phyloP scores from a whole-genome alignment of 1,139 yeast species.

The Hansenula sp. region DNA sequence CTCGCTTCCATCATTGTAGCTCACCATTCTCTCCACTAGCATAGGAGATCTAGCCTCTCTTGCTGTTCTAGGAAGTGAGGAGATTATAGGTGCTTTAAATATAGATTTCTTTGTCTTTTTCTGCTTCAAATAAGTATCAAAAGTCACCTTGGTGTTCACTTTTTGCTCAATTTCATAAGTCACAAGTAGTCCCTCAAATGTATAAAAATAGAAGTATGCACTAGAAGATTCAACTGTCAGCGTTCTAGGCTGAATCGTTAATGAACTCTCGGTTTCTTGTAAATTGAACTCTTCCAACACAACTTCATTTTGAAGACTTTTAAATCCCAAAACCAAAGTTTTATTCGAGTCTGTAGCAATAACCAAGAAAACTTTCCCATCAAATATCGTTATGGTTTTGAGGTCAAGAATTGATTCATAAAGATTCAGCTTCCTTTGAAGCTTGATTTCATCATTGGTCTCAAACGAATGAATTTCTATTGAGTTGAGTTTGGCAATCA shows the following conservation, averaged over 20 bases:
- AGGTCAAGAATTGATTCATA: slow-evolving; percentile 14
- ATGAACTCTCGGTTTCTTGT: neutral
- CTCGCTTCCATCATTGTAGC: slow-evolving; percentile 5
- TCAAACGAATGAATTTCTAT: neutral
- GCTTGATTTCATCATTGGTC: neutral
- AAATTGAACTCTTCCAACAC: slow-evolving; percentile 12
- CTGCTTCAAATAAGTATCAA: slow-evolving; percentile 3
- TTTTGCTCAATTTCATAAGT: slow-evolving; percentile 4
- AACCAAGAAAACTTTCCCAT: slow-evolving; percentile 3
- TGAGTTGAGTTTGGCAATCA: neutral
- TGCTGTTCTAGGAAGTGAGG: slow-evolving; percentile 8
- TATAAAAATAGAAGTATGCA: slow-evolving; percentile 7
- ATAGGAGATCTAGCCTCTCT: slow-evolving; percentile 12
- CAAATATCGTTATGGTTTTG: slow-evolving; percentile 9
- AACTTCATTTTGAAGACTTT: neutral
- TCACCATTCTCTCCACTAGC: slow-evolving; percentile 7
- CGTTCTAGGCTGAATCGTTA: slow-evolving; percentile 11
- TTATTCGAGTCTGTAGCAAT: slow-evolving; percentile 13
- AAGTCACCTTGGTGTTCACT: slow-evolving; percentile 3
- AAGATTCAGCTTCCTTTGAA: neutral
- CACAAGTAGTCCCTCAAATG: slow-evolving; percentile 14
- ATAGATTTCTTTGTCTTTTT: slow-evolving; percentile 5
- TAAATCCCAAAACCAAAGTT: slow-evolving; percentile 12
- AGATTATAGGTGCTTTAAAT: slow-evolving; percentile 8
- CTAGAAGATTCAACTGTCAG: slow-evolving; percentile 9